Evolutionary conservation across 768 basidiomycete genomes (phyloP), one percentile per base, ranked within the genome.

Genomic region (Suillus hirtellus): DNA sequence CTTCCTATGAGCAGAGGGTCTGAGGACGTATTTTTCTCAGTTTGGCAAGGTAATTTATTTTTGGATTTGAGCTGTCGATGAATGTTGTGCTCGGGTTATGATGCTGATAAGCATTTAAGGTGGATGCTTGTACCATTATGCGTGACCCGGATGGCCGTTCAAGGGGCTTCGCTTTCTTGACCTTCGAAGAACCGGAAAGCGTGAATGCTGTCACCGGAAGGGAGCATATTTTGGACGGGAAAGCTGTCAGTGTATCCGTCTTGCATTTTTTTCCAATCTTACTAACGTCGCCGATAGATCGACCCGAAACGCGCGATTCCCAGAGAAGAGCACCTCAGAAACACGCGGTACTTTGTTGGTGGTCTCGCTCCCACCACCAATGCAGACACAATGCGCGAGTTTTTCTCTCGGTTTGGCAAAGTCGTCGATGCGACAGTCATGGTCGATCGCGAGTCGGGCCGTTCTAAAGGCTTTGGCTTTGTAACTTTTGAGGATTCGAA

Each of bases 301-400:
- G 92, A 94, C 70, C 92, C 92, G 4, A 94, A 94, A 75, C 86
- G 92, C 46, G 92, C 92, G 0, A 93, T 94, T 63, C 92, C 92
- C 9, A 84, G 91, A 55, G 87, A 90, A 71, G 92, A 93, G 67
- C 91, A 92, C 69, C 74, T 87, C 54, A 78, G 86, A 21, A 89
- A 89, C 61, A 87, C 89, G 42, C 89, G 92, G 59, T 88, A 92
- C 69, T 94, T 94, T 67, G 89, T 94, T 3, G 92, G 92, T 14
- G 89, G 90, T 17, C 80, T 94, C 4, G 81, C 90, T 0, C 81
- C 88, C 1, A 72, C 76, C 7, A 89, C 91, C 43, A 90, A 87
- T 0, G 84, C 87, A 7, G 90, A 92, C 27, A 81, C 84, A 2
- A 86, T 94, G 83, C 82, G 84, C 40, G 79, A 81, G 17, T 92